Percentiles rank a stretch among this genome's conserved stretches.
These are phyloP conservation scores for Solanum chmielewskii DNA, from an alignment of 257 asterid genomes.

Conservation along the genomic window DNA sequence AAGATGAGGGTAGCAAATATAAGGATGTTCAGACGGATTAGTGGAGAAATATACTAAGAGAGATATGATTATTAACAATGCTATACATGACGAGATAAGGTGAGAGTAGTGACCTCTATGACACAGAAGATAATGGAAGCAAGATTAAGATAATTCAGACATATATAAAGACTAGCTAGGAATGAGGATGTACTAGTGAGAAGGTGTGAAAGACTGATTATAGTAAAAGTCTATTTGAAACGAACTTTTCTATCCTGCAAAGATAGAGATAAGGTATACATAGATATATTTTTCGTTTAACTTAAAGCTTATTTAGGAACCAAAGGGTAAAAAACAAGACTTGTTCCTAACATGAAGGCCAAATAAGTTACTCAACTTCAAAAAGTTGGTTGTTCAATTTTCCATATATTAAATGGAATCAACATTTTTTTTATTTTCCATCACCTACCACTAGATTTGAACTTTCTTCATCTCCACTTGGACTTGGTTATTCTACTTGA, in stretches of 20 bases:
- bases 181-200: background rate
- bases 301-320: background rate
- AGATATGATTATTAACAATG: too few relatives aligned
- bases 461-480: background rate
- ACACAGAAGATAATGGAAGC: background rate
- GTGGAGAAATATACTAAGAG: background rate
- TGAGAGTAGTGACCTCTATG: background rate
- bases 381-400: too few relatives aligned
- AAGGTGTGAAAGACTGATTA: background rate
- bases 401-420: background rate
- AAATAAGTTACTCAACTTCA: background rate
- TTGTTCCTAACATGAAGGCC: background rate
- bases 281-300: background rate
- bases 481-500: background rate
- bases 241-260: fast-evolving
- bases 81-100: background rate
- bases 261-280: too few relatives aligned
- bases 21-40: too few relatives aligned
- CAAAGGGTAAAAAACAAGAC: background rate
- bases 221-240: background rate
- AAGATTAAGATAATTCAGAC: background rate
- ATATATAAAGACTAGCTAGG: background rate
- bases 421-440: background rate
- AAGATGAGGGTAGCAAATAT: background rate
- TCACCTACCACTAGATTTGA: background rate